Percentiles rank a stretch among this genome's conserved stretches.
phyloP scores from a whole-genome alignment of 495 filamentous ascomycete genomes.

The Tuber borchii region DNA sequence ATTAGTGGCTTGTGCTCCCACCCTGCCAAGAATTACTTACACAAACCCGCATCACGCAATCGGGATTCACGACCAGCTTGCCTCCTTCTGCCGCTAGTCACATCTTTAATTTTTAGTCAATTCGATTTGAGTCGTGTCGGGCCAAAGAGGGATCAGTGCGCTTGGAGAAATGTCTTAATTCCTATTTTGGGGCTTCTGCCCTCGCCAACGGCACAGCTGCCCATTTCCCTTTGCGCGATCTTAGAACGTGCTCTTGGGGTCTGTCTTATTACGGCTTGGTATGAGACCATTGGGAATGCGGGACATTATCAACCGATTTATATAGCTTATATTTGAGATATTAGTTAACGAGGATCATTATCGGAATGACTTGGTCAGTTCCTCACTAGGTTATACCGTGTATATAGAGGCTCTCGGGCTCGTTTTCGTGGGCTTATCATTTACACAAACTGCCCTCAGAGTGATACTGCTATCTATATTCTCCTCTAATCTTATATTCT shows the following conservation, averaged over 20 bases:
- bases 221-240: background rate
- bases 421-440: background rate
- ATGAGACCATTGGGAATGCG: background rate
- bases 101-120: background rate
- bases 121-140: background rate
- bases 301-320: background rate
- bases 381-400: background rate
- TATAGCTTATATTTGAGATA: background rate
- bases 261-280: background rate
- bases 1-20: background rate
- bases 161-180: background rate
- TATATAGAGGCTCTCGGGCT: background rate
- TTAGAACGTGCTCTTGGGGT: background rate
- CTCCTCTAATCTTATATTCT: background rate
- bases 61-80: background rate
- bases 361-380: background rate
- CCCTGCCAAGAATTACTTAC: background rate
- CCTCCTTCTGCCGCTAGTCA: background rate
- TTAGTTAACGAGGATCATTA: background rate
- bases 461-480: background rate
- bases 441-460: background rate
- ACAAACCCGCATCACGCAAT: background rate
- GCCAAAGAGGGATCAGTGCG: background rate
- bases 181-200: background rate
- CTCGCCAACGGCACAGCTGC: background rate